A percentile compares a stretch with the other conserved stretches of the same genome.
Conservation (phyloP, 768 basidiomycete species). For the Suillus occidentalis region DNA sequence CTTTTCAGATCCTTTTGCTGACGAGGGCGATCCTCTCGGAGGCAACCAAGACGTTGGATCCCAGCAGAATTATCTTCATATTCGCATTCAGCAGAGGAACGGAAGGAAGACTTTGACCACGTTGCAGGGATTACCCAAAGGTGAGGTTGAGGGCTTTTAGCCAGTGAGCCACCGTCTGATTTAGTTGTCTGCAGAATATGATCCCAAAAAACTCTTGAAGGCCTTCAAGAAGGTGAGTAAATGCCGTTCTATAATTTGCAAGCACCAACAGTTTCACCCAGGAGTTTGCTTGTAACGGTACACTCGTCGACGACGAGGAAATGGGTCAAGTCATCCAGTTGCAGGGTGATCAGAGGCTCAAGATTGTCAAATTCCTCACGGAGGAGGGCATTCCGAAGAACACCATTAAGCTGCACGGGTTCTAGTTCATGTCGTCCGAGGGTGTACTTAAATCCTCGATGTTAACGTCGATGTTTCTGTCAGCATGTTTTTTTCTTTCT, state of each 20-base stretch:
- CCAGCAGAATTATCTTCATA: constrained; percentile 84
- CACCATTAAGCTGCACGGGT: constrained; percentile 87
- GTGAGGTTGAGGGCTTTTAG: constrained; percentile 42
- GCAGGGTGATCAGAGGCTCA: constrained; percentile 94
- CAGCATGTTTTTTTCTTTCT: constrained; percentile 15
- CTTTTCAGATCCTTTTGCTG: constrained; percentile 88
- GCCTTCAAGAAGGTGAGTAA: constrained; percentile 91
- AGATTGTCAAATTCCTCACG: constrained; percentile 85
- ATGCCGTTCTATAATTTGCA: neutral
- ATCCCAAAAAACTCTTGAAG: constrained; percentile 96
- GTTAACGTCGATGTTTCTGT: constrained; percentile 6
- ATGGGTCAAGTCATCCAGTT: constrained; percentile 97
- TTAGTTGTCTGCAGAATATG: constrained; percentile 68
- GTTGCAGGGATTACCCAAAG: constrained; percentile 90
- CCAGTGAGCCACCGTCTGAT: constrained; percentile 16
- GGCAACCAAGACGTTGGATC: constrained; percentile 76
- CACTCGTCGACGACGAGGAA: constrained; percentile 92
- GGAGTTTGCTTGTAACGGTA: constrained; percentile 99
- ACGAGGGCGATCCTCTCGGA: constrained; percentile 84
- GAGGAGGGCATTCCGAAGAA: constrained; percentile 77
- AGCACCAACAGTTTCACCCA: constrained; percentile 30
- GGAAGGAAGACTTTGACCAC: constrained; percentile 98
- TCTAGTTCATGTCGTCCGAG: constrained; percentile 45
- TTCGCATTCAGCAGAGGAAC: constrained; percentile 99
- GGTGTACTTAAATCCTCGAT: neutral